Evolutionary conservation across 148 eudicot genomes (phyloP).

Genomic region (Mesembryanthemum crystallinum): DNA sequence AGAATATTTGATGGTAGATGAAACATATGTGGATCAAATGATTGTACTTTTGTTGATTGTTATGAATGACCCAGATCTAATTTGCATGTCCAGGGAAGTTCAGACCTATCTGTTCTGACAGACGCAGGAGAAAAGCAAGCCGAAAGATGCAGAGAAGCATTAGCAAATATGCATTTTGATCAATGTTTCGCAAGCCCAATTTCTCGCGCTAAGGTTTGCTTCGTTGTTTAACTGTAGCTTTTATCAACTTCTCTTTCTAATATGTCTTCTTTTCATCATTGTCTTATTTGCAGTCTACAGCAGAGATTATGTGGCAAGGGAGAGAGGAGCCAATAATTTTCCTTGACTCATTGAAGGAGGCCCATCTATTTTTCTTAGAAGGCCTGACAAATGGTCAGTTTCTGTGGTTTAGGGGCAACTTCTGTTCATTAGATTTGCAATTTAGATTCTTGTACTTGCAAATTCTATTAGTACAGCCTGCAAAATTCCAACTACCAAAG

Average conservation of each 20-base stretch:
- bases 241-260: neutral
- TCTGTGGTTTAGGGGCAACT: neutral
- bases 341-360: slow-evolving; percentile 69
- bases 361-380: slow-evolving; percentile 61
- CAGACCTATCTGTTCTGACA: slow-evolving; percentile 58
- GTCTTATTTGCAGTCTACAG: slow-evolving; percentile 52
- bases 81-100: slow-evolving; percentile 53
- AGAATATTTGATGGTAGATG: no score
- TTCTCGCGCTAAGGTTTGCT: slow-evolving; percentile 68
- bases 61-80: slow-evolving; percentile 1
- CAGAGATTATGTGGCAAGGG: slow-evolving; percentile 72
- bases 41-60: neutral
- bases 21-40: neutral
- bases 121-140: slow-evolving; percentile 62
- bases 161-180: slow-evolving; percentile 54
- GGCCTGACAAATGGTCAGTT: slow-evolving; percentile 77
- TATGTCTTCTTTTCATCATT: neutral
- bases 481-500: no score
- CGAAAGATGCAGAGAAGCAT: slow-evolving; percentile 57
- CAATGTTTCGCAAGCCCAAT: slow-evolving; percentile 75
- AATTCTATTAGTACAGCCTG: no score
- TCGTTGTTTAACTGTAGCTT: neutral
- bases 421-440: neutral
- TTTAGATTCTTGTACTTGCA: neutral
- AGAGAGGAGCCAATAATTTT: slow-evolving; percentile 54